Percentiles rank a stretch among this genome's conserved stretches.
phyloP scores from a whole-genome alignment of 2,329 filamentous ascomycete genomes.

The Exophiala bonariae region DNA sequence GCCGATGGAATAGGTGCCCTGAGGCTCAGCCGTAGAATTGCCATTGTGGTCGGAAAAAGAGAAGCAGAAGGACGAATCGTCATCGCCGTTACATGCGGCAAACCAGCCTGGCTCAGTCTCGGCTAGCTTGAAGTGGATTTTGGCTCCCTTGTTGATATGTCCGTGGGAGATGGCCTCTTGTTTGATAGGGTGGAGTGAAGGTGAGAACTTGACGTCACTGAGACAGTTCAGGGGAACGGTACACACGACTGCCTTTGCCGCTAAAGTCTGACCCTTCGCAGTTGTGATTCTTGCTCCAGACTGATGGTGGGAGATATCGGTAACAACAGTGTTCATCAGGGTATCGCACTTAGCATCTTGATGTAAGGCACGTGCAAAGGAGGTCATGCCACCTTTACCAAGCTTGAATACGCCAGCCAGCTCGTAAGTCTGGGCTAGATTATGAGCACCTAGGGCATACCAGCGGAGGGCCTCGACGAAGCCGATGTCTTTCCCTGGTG shows the following conservation, averaged over 20 bases:
- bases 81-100: neutral
- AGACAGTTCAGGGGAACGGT: conserved; percentile 9
- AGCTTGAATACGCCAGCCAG: conserved; percentile 30
- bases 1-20: neutral
- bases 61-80: neutral
- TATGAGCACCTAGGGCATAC: conserved; percentile 33
- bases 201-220: conserved; percentile 28
- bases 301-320: neutral
- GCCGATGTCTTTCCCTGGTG: conserved; percentile 21
- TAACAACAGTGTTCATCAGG: conserved; percentile 7
- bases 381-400: conserved; percentile 29
- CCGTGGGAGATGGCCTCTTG: conserved; percentile 28
- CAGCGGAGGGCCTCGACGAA: conserved; percentile 33
- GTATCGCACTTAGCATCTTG: conserved; percentile 18
- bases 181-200: conserved; percentile 28
- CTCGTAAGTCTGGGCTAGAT: conserved; percentile 25
- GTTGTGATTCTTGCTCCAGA: neutral
- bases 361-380: conserved; percentile 19
- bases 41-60: neutral
- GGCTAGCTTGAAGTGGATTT: conserved; percentile 30
- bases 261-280: neutral
- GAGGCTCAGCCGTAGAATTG: neutral
- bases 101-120: neutral
- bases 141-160: conserved; percentile 33
- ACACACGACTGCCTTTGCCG: neutral